phyloP scores from a whole-genome alignment of 129 eudicot genomes.

The Scalesia atractyloides region DNA sequence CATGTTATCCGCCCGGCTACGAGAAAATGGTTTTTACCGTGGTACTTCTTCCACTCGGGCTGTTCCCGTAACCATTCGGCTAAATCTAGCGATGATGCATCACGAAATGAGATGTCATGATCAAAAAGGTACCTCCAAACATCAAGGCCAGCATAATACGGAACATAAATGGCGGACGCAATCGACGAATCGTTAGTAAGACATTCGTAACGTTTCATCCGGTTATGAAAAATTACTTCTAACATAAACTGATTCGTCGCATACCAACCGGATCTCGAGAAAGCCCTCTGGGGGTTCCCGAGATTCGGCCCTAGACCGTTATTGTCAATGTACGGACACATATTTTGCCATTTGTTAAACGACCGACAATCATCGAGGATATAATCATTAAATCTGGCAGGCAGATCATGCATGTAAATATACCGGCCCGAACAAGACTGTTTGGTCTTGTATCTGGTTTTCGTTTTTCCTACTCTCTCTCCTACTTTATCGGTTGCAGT shows the following conservation, averaged over 20 bases:
- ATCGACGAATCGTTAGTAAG: slow-evolving; percentile 66
- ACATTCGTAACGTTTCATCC: slow-evolving; percentile 79
- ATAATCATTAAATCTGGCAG: slow-evolving; percentile 51
- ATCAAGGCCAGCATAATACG: slow-evolving; percentile 80
- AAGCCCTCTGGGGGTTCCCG: slow-evolving; percentile 50
- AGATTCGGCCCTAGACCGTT: slow-evolving; percentile 69
- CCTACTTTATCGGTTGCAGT: not conserved
- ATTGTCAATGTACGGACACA: slow-evolving; percentile 62
- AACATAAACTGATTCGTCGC: slow-evolving; percentile 65
- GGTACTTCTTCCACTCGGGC: slow-evolving; percentile 63
- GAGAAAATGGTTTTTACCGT: slow-evolving; percentile 70
- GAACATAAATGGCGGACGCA: slow-evolving; percentile 77
- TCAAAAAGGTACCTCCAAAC: slow-evolving; percentile 61
- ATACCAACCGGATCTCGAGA: slow-evolving; percentile 62
- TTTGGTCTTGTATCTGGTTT: not conserved
- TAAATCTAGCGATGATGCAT: slow-evolving; percentile 49
- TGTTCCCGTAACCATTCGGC: slow-evolving; percentile 47
- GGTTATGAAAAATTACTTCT: slow-evolving; percentile 68
- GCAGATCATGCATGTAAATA: slow-evolving; percentile 67
- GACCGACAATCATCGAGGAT: slow-evolving; percentile 48
- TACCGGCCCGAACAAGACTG: slow-evolving; percentile 51
- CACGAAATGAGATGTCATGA: slow-evolving; percentile 37
- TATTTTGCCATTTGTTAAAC: slow-evolving; percentile 58
- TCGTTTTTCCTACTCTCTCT: not conserved
- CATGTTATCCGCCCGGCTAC: slow-evolving; percentile 78